phyloP scores from a whole-genome alignment of 257 asterid genomes.

The Ilex aquifolium region DNA sequence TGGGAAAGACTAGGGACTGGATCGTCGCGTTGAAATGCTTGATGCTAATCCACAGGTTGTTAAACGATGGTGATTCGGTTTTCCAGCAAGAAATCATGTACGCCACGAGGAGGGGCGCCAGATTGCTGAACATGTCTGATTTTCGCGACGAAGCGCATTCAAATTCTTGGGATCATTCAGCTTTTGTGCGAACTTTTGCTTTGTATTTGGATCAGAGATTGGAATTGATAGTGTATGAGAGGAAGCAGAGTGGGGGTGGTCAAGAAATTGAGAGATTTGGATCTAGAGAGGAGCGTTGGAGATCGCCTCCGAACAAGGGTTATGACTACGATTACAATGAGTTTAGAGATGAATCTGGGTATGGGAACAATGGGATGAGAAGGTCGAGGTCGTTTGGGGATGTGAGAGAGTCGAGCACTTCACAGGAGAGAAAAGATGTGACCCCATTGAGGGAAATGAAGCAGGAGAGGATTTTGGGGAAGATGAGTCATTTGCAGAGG shows the following conservation, averaged over 20 bases:
- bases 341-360: slow-evolving; percentile 27
- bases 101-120: slow-evolving; percentile 65
- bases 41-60: slow-evolving; percentile 59
- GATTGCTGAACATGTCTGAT: slow-evolving; percentile 62
- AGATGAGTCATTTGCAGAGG: slow-evolving; percentile 78
- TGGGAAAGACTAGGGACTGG: slow-evolving; percentile 82
- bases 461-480: slow-evolving; percentile 60
- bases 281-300: slow-evolving; percentile 31
- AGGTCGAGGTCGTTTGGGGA: slow-evolving; percentile 65
- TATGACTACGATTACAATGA: slow-evolving; percentile 54
- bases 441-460: slow-evolving; percentile 69
- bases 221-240: slow-evolving; percentile 52
- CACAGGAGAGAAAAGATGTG: slow-evolving; percentile 42
- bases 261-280: slow-evolving; percentile 34
- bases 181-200: slow-evolving; percentile 63
- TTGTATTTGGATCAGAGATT: slow-evolving; percentile 67
- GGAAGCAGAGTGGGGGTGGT: slow-evolving; percentile 37
- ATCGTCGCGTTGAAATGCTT: slow-evolving; percentile 71
- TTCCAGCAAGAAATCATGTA: slow-evolving; percentile 68
- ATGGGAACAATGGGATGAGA: slow-evolving; percentile 41
- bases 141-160: slow-evolving; percentile 85
- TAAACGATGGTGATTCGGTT: slow-evolving; percentile 52
- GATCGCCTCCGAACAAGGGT: no score
- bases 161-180: slow-evolving; percentile 69
- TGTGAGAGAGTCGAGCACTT: slow-evolving; percentile 32